Percentiles rank a stretch among this genome's conserved stretches.
phyloP scores from a whole-genome alignment of 2,329 filamentous ascomycete species.

The Talaromyces piceae region DNA sequence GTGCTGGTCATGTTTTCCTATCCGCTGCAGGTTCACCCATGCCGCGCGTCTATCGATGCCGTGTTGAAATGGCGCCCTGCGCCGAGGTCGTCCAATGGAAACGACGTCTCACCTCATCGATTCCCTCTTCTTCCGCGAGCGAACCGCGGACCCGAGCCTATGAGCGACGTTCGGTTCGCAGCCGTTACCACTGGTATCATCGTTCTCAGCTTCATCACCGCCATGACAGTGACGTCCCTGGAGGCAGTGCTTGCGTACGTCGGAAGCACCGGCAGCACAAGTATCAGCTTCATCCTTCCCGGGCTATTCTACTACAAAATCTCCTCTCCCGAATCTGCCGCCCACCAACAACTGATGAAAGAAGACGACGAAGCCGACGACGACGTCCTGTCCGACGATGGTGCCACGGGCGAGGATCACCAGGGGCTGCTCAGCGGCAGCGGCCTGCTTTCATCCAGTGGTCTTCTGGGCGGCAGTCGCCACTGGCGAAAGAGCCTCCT shows the following conservation, averaged over 20 bases:
- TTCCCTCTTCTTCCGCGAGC: constrained; percentile 34
- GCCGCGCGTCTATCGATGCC: constrained; percentile 87
- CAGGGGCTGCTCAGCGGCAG: constrained; percentile 29
- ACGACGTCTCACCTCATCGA: constrained; percentile 37
- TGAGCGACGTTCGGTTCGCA: constrained; percentile 84
- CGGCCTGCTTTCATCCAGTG: constrained; percentile 46
- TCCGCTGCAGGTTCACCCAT: constrained; percentile 90
- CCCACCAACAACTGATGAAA: constrained; percentile 81
- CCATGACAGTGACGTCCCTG: constrained; percentile 82
- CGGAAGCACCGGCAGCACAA: constrained; percentile 86
- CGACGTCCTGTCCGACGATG: constrained; percentile 38
- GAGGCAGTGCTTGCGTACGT: constrained; percentile 93
- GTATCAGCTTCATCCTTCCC: constrained; percentile 93
- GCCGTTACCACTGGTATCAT: constrained; percentile 81
- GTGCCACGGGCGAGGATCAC: constrained; percentile 23
- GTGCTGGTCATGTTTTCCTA: constrained; percentile 95
- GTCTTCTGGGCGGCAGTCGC: constrained; percentile 54
- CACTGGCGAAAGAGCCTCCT: constrained; percentile 58
- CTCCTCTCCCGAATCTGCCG: constrained; percentile 74
- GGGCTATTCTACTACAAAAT: constrained; percentile 99
- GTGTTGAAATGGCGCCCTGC: constrained; percentile 83
- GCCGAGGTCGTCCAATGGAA: constrained; percentile 25
- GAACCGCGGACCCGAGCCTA: constrained; percentile 47
- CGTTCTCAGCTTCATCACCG: constrained; percentile 74
- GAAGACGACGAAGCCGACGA: constrained; percentile 67